Conservation (phyloP, 257 asterid species). For the Solanum pinnatisectum region DNA sequence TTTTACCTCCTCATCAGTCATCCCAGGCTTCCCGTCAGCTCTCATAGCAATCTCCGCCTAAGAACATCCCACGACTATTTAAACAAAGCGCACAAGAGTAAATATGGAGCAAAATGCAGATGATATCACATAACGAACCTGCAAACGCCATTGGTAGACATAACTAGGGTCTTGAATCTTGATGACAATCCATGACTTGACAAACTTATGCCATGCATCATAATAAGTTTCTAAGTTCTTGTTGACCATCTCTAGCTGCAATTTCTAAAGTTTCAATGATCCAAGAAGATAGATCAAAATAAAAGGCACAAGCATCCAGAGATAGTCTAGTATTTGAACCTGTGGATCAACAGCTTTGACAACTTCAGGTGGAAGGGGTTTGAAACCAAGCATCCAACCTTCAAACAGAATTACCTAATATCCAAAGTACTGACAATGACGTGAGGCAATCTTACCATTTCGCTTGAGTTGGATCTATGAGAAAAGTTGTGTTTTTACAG, state of each 20-base stretch:
- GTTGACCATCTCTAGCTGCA: conserved; percentile 77
- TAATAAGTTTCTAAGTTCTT: conserved; percentile 73
- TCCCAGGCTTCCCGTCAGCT: conserved; percentile 66
- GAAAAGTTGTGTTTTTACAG: background rate
- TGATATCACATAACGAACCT: conserved; percentile 29
- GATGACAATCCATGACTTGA: conserved; percentile 86
- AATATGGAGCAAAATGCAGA: background rate
- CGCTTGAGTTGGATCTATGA: background rate
- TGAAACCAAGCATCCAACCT: conserved; percentile 99
- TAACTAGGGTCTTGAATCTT: conserved; percentile 81
- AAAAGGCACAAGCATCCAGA: background rate
- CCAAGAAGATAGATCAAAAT: background rate
- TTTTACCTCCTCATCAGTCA: conserved; percentile 85
- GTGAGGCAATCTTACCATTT: background rate
- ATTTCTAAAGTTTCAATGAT: conserved; percentile 6
- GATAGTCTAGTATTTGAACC: conserved; percentile 27
- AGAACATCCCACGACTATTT: conserved; percentile 4
- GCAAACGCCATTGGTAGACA: conserved; percentile 91
- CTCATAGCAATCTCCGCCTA: conserved; percentile 99
- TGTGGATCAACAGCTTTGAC: conserved; percentile 89
- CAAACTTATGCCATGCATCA: conserved; percentile 88
- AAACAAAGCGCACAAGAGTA: background rate
- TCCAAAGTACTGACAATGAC: background rate
- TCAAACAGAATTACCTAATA: conserved; percentile 81
- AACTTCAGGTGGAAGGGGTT: conserved; percentile 60